These are phyloP conservation scores for Lonicera japonica DNA, from an alignment of 129 eudicot species.

Conservation along the genomic window DNA sequence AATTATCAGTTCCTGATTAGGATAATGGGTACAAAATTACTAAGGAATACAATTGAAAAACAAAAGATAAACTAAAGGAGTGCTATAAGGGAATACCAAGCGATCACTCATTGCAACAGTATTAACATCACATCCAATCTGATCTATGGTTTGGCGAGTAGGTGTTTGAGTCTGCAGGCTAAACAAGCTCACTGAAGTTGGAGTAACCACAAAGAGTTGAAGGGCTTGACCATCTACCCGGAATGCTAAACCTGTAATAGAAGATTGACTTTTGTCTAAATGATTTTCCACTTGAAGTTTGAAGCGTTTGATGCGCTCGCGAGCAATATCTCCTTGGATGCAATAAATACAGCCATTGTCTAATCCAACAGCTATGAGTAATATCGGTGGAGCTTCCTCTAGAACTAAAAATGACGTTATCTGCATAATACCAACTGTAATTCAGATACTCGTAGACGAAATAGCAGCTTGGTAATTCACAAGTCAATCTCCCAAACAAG, in stretches of 20 bases:
- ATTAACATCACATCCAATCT: slow-evolving; percentile 56
- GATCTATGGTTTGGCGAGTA: slow-evolving; percentile 77
- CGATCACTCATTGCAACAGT: slow-evolving; percentile 94
- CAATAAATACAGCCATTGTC: slow-evolving; percentile 89
- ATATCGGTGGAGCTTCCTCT: slow-evolving; percentile 96
- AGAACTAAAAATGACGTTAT: slow-evolving; percentile 78
- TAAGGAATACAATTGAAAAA: background rate
- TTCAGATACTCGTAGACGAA: background rate
- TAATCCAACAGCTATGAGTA: slow-evolving; percentile 86
- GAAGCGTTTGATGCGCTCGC: slow-evolving; percentile 88
- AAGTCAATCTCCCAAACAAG: background rate
- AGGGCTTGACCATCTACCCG: slow-evolving; percentile 73
- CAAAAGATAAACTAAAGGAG: background rate
- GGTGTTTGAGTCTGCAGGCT: slow-evolving; percentile 76
- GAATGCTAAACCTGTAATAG: slow-evolving; percentile 83
- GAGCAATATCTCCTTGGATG: slow-evolving; percentile 95
- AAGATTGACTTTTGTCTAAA: slow-evolving; percentile 44
- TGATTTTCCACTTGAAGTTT: slow-evolving; percentile 71
- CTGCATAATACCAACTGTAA: slow-evolving; percentile 36
- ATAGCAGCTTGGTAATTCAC: background rate
- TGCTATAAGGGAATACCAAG: slow-evolving; percentile 42
- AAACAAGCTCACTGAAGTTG: slow-evolving; percentile 86
- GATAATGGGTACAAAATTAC: background rate
- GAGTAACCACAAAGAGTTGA: slow-evolving; percentile 87
- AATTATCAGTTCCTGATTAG: slow-evolving; percentile 78